Conservation (phyloP, 805 yeast species). For the Kuraishia hungarica region DNA sequence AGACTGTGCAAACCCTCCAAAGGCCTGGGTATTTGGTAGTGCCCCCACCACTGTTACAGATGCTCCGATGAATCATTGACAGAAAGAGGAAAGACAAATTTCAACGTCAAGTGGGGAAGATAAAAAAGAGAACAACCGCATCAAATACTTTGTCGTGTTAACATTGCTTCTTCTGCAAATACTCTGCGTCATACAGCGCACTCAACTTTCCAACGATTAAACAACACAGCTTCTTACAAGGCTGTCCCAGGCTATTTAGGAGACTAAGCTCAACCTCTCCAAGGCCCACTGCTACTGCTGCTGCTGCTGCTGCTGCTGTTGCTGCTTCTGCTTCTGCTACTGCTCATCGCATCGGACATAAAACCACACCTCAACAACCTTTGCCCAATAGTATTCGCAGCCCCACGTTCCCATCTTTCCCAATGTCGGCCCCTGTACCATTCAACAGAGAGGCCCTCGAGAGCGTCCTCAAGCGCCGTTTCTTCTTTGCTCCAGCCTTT, state of each 20-base stretch:
- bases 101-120: too few species aligned
- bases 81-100: too few species aligned
- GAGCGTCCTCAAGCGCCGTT: slow-evolving; percentile 86
- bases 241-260: not conserved
- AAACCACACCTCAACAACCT: not conserved
- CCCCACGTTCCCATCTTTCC: not conserved
- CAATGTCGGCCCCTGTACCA: slow-evolving; percentile 16
- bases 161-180: not conserved
- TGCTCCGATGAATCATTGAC: too few species aligned
- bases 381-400: not conserved
- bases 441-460: slow-evolving; percentile 86
- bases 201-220: not conserved
- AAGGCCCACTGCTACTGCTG: not conserved
- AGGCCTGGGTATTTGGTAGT: too few species aligned
- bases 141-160: too few species aligned
- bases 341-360: not conserved
- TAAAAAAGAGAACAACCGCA: too few species aligned
- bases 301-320: too few species aligned
- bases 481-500: slow-evolving; percentile 95
- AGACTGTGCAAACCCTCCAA: too few species aligned
- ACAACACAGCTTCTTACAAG: not conserved
- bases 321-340: too few species aligned
- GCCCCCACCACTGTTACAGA: too few species aligned
- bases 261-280: not conserved
- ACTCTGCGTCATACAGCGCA: not conserved